These are phyloP conservation scores for Striga asiatica DNA, from an alignment of 257 asterid species.

Conservation along the genomic window DNA sequence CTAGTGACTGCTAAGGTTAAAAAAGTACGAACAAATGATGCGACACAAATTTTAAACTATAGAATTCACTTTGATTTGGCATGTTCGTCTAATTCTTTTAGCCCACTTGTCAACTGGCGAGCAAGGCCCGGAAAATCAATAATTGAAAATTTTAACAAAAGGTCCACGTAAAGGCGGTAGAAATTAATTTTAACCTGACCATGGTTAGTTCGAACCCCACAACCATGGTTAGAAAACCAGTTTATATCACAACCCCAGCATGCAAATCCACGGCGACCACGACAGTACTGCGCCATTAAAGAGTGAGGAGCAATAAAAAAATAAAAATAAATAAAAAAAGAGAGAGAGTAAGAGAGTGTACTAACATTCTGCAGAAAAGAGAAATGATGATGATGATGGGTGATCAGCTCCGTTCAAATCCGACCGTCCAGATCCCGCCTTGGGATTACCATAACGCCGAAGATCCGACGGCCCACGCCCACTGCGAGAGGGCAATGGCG, in stretches of 20 bases:
- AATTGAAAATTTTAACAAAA: not conserved
- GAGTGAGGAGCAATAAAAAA: constrained; percentile 2
- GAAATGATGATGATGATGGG: constrained; percentile 44
- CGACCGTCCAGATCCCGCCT: constrained; percentile 60
- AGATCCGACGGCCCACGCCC: constrained; percentile 40
- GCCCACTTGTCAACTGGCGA: not conserved
- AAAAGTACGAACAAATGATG: too few relatives aligned
- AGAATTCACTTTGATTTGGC: too few relatives aligned
- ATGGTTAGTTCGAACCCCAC: constrained; percentile 9
- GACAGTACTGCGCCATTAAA: constrained; percentile 22
- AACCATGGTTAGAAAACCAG: constrained; percentile 36
- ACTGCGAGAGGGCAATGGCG: constrained; percentile 27
- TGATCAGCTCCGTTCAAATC: constrained; percentile 36
- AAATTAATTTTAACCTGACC: constrained; percentile 25
- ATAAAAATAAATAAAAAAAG: too few relatives aligned
- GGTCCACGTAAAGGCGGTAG: too few relatives aligned
- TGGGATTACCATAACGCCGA: constrained; percentile 35
- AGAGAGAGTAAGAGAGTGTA: too few relatives aligned
- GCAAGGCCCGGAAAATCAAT: not conserved
- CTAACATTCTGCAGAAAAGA: not conserved
- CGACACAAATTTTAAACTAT: too few relatives aligned
- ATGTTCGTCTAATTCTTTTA: too few relatives aligned
- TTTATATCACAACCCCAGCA: constrained; percentile 34
- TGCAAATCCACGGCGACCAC: constrained; percentile 24
- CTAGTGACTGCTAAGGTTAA: too few relatives aligned